Evolutionary conservation across 2,329 filamentous ascomycete genomes (phyloP).

Genomic region (Nothomitra cinnamomea): DNA sequence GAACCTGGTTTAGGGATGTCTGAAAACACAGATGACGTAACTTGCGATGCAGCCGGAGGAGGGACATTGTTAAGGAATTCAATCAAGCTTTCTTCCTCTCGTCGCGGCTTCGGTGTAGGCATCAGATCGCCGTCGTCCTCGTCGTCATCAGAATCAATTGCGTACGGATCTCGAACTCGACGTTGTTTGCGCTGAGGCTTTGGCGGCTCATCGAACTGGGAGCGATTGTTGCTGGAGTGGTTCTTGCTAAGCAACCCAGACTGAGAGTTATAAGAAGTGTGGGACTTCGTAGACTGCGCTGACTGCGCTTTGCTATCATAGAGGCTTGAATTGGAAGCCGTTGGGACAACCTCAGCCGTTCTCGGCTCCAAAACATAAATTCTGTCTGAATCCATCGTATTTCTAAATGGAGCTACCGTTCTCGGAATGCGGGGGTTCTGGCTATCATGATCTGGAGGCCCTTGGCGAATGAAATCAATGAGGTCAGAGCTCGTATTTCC

Average conservation of each 20-base stretch:
- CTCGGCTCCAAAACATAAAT: slow-evolving; percentile 29
- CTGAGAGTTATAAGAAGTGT: slow-evolving; percentile 40
- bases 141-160: slow-evolving; percentile 48
- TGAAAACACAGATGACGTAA: slow-evolving; percentile 11
- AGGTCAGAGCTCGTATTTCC: slow-evolving; percentile 63
- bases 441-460: slow-evolving; percentile 40
- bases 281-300: background rate
- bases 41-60: slow-evolving; percentile 17
- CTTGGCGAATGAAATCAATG: slow-evolving; percentile 88
- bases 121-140: slow-evolving; percentile 37
- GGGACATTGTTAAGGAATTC: slow-evolving; percentile 30
- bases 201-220: slow-evolving; percentile 19
- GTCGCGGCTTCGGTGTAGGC: slow-evolving; percentile 26
- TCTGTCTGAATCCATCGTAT: slow-evolving; percentile 75
- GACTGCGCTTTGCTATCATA: slow-evolving; percentile 31
- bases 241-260: slow-evolving; percentile 42
- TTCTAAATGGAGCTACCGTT: slow-evolving; percentile 69
- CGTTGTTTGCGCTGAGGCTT: slow-evolving; percentile 58
- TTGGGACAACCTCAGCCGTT: slow-evolving; percentile 15
- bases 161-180: slow-evolving; percentile 75
- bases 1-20: slow-evolving; percentile 4
- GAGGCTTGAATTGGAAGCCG: slow-evolving; percentile 24
- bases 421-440: slow-evolving; percentile 56
- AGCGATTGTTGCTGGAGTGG: slow-evolving; percentile 17
- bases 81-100: slow-evolving; percentile 28